Percentiles rank a stretch among this genome's conserved stretches.
Evolutionary conservation across 805 yeast species (phyloP).

Genomic region (Wickerhamomyces subpelliculosus): DNA sequence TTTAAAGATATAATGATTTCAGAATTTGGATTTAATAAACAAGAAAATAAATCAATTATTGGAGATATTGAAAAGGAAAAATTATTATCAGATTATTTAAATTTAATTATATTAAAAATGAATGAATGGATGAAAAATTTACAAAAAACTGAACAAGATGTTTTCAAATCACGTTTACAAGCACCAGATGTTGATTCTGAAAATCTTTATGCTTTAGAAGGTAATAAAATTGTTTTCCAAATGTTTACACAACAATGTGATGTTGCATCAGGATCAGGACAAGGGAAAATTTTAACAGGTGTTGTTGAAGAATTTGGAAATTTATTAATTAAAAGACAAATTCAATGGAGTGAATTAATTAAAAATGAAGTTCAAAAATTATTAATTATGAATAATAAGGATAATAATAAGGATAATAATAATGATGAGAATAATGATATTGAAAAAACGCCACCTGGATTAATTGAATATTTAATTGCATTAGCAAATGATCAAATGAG

Average conservation of each 20-base stretch:
- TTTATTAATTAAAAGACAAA: slow-evolving; percentile 54
- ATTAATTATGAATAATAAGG: slow-evolving; percentile 17
- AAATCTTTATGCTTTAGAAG: slow-evolving; percentile 59
- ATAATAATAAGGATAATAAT: slow-evolving; percentile 26
- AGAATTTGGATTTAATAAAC: slow-evolving; percentile 43
- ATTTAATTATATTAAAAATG: slow-evolving; percentile 65
- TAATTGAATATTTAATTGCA: slow-evolving; percentile 75
- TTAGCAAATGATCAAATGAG: slow-evolving; percentile 79
- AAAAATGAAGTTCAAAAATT: slow-evolving; percentile 42
- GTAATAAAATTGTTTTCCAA: slow-evolving; percentile 70
- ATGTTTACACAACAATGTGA: slow-evolving; percentile 88
- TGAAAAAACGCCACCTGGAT: slow-evolving; percentile 69
- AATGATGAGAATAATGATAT: slow-evolving; percentile 29
- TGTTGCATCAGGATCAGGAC: slow-evolving; percentile 79
- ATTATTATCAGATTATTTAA: slow-evolving; percentile 72
- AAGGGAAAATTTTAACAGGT: slow-evolving; percentile 71
- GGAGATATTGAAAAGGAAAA: slow-evolving; percentile 68
- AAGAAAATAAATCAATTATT: slow-evolving; percentile 44
- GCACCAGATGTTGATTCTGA: slow-evolving; percentile 76
- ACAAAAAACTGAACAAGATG: slow-evolving; percentile 54
- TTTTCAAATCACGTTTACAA: slow-evolving; percentile 54
- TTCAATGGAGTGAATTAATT: slow-evolving; percentile 51
- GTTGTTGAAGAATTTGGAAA: slow-evolving; percentile 67
- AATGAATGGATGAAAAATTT: slow-evolving; percentile 78
- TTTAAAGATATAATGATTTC: slow-evolving; percentile 48